Percentiles rank a stretch among this genome's conserved stretches.
These are phyloP conservation scores for Zalaria obscura DNA, from an alignment of 2,329 filamentous ascomycete genomes.

Conservation along the genomic window DNA sequence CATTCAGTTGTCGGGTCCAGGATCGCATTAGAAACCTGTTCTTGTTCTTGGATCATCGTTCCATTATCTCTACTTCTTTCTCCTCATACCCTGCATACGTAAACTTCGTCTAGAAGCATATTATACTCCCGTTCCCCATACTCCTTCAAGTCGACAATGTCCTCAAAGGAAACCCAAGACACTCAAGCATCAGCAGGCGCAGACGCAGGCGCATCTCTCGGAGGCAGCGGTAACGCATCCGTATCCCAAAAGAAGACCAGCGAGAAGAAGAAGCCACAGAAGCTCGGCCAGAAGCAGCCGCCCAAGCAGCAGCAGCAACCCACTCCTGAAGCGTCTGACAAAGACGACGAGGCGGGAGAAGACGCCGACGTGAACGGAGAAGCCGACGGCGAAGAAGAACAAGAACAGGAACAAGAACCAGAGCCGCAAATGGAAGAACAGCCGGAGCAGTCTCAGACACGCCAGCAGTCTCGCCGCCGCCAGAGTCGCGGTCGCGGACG, in stretches of 20 bases:
- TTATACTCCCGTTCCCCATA: constrained; percentile 6
- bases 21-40: background rate
- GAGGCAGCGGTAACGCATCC: constrained; percentile 5
- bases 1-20: constrained; percentile 1
- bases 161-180: constrained; percentile 8
- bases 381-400: constrained; percentile 23
- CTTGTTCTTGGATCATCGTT: background rate
- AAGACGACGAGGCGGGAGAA: constrained; percentile 28
- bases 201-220: constrained; percentile 3
- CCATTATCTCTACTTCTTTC: background rate
- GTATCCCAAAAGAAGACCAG: constrained; percentile 5
- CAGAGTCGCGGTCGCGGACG: constrained; percentile 36
- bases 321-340: constrained; percentile 29
- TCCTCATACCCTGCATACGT: background rate
- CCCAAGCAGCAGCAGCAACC: constrained; percentile 31
- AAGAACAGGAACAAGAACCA: constrained; percentile 26
- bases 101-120: background rate
- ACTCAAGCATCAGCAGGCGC: constrained; percentile 7
- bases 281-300: constrained; percentile 29
- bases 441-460: constrained; percentile 21
- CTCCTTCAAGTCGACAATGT: constrained; percentile 9
- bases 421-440: constrained; percentile 23
- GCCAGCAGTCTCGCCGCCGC: constrained; percentile 29
- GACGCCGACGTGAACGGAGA: constrained; percentile 21
- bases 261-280: constrained; percentile 33